Base-by-base conservation (phyloP, 768 basidiomycete genomes). In the Hygrophorus pudorinus region DNA sequence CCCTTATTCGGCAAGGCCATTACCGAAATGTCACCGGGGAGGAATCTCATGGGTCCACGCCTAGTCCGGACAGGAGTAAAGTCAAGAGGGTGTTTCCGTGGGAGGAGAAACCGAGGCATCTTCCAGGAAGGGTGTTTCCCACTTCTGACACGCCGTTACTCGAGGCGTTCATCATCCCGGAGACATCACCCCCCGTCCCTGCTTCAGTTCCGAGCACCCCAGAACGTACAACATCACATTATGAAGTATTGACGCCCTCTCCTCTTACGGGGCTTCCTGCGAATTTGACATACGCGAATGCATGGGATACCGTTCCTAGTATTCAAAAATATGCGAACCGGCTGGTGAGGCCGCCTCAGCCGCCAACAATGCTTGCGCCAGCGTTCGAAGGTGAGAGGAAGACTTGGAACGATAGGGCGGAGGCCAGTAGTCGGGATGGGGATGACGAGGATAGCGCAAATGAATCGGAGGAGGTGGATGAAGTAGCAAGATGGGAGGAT, bases 41-140 rank as follows among this genome's bases (percentile, higher is more conserved):
- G 17, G 64, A 63, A 31, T 52, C 59, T n/a, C 50, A 58, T 24
- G 65, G 68, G 9, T 52, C 58, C 12, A 62, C 65, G 10, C 72
- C 74, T 5, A 73, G 68, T 51, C 88, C 91, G 3, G 86, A 92
- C 57, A 72, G 67, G 20, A 64, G 63, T 18, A 85, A 85, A 55
- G 75, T 93, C 16, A 81, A 81, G 48, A 66, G 73, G 28, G 69
- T 96, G 28, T 98, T 99, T 61, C 92, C 94, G n/a, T 99, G 94
- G 94, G 94, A 99, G 58, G 75, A 79, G 47, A 74, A 75, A 53
- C 81, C 76, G 10, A 77, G 84, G 27, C 72, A 67, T 38, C 52
- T 71, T 50, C 87, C 86, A 11, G 70, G 69, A 20, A 82, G 88
- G 42, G 74, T 84, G 27, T 89, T 89, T 54, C 89, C 86, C 21